Evolutionary conservation across 2,329 filamentous ascomycete species (phyloP), one percentile per base, ranked within the genome.

Genomic region (Venturia pyrina): DNA sequence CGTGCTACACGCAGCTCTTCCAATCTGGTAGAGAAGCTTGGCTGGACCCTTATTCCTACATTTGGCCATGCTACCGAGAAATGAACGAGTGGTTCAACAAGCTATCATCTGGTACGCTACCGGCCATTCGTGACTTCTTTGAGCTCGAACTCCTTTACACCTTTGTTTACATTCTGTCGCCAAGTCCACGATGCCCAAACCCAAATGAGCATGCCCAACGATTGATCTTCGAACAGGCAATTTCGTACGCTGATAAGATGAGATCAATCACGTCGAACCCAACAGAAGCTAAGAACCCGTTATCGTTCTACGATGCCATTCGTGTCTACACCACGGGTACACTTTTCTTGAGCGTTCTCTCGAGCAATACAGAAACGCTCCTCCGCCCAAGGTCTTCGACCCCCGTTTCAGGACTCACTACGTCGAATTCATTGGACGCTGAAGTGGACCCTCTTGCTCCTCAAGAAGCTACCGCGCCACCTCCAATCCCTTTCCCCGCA

Each of bases 141-240:
- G 89, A 95, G 68, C 85, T 96, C 19, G 95, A 99, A 73, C 78
- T 96, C 53, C 84, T 93, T 60, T 98, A 96, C 78, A 96, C 91
- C 72, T 95, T 91, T 71, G 89, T 96, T 32, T 91, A 97, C 74
- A 90, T 93, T 66, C 83, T 97, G 8, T 91, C 91, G 0, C 91
- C 92, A 0, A 93, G 89, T 44, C 85, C 87, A 1, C 83, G 89
- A 59, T 86, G 89, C 3, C 89, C 90, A 0, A 81, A 84, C 28
- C 86, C 93, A 62, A 88, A 86, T 3, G 85, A 91, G 59, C 91
- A 93, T 73, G 89, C 88, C 46, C 89, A 91, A 68, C 81, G 87
- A 40, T 81, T 96, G 32, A 90, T 96, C 50, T 96, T 96, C 74
- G 91, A 96, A 73, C 88, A 95, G 72, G 88, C 88, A 69, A 86